Evolutionary conservation across 495 filamentous ascomycete species (phyloP), one percentile per base, ranked within the genome.

Genomic region (Aspergillus biplanus): DNA sequence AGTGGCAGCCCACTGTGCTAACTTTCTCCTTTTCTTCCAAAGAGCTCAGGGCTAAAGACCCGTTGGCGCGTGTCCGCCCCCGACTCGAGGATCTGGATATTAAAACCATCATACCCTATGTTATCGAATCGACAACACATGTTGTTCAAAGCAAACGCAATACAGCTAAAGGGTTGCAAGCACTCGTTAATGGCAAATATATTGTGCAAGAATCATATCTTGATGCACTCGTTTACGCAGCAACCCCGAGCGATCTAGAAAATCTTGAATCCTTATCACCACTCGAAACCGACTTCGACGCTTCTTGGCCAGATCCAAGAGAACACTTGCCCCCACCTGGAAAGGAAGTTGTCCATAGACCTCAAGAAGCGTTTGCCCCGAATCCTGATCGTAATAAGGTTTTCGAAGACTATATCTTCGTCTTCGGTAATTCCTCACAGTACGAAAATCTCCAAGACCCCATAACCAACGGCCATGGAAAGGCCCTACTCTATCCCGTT

Each of bases 111-210:
- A 79, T 83, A 18, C 86, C 89, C 15, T 98, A 91, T 71, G 78
- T 92, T 3, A 72, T 82, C 42, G 84, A 75, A 46, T 73, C 80
- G 0, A 97, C 95, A 0, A 96, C 94, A 0, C 93, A 99, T 73
- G 89, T 96, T 18, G 87, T 98, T 18, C 87, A 91, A 15, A 89
- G 85, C 70, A 97, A 97, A 75, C 85, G 95, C 46, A 99, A 99
- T 74, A 93, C 90, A 0, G 85, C 92, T 3, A 92, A 91, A 63
- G 90, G 89, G 0, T 75, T 98, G 5, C 92, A 96, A 69, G 94
- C 91, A n/a, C 80, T 99, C 27, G 87, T 97, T 54, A 90, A 93
- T 65, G 92, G 84, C 12, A 90, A 83, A 79, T 87, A 87, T 65
- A 89, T 98, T 52, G 93, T 97, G 12, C 86, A 88, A 8, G 84